Evolutionary conservation across 2,329 filamentous ascomycete species (phyloP).

Genomic region (Neofusicoccum umdonicola): DNA sequence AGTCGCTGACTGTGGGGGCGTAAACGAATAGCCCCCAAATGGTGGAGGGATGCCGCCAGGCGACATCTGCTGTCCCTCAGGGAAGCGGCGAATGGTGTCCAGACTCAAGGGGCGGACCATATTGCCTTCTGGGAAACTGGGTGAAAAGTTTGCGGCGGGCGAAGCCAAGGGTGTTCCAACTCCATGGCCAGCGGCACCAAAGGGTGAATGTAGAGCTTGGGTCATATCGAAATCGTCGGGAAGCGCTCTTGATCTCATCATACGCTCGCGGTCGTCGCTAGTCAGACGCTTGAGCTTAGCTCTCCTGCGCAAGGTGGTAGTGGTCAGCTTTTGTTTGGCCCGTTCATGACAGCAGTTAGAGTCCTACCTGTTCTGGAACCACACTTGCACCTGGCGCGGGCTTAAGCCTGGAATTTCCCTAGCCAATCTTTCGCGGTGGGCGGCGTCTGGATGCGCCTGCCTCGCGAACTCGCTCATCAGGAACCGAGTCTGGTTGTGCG

Average conservation of each 20-base stretch:
- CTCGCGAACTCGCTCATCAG: constrained; percentile 96
- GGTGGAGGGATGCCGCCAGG: constrained; percentile 65
- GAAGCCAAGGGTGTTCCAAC: constrained; percentile 51
- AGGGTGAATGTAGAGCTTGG: constrained; percentile 57
- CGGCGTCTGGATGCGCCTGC: constrained; percentile 89
- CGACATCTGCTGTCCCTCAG: constrained; percentile 65
- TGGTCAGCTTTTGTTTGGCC: not conserved
- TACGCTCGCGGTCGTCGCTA: constrained; percentile 60
- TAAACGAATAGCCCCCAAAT: constrained; percentile 66
- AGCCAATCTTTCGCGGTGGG: constrained; percentile 81
- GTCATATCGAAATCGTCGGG: constrained; percentile 61
- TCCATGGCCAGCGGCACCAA: constrained; percentile 41
- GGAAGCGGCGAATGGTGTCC: constrained; percentile 62
- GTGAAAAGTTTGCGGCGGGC: constrained; percentile 39
- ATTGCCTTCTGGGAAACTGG: constrained; percentile 50
- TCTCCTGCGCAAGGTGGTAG: constrained; percentile 40
- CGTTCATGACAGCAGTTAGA: not conserved
- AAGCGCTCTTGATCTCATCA: constrained; percentile 59
- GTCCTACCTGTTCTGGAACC: constrained; percentile 92
- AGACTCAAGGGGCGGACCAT: constrained; percentile 68
- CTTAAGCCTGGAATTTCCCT: constrained; percentile 88
- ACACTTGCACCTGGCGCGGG: constrained; percentile 91
- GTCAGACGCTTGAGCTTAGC: constrained; percentile 62
- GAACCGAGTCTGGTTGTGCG: constrained; percentile 95
- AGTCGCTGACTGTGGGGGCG: constrained; percentile 52